Conservation (phyloP, 441 rosid species). For the Pelargonium cotyledonis region DNA sequence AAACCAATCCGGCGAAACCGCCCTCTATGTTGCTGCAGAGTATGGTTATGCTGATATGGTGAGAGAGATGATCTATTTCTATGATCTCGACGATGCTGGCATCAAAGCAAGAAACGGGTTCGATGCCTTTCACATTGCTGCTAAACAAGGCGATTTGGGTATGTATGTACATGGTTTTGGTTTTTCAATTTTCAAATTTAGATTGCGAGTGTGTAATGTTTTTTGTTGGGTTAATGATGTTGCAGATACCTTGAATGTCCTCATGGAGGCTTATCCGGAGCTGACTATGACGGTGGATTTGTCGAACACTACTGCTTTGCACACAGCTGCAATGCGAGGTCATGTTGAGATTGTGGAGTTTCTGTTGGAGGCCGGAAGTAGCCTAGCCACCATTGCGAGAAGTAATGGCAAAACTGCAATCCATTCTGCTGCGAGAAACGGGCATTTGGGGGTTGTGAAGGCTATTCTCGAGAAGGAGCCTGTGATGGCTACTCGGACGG, state of each 20-base stretch:
- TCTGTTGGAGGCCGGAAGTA: constrained; percentile 20
- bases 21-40: constrained; percentile 80
- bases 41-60: constrained; percentile 65
- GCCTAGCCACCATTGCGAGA: constrained; percentile 19
- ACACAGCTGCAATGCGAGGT: constrained; percentile 26
- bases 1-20: constrained; percentile 83
- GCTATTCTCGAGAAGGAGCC: constrained; percentile 20
- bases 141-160: constrained; percentile 91
- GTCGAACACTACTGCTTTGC: constrained; percentile 22
- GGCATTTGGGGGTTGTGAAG: constrained; percentile 20
- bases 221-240: background rate
- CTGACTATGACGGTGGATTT: constrained; percentile 26
- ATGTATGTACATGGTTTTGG: constrained; percentile 3
- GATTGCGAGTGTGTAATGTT: background rate
- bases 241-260: constrained; percentile 18
- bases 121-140: constrained; percentile 93
- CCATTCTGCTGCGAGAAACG: constrained; percentile 27
- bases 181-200: background rate
- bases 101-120: constrained; percentile 89
- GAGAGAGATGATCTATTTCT: constrained; percentile 63
- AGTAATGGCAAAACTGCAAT: constrained; percentile 25
- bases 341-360: constrained; percentile 19
- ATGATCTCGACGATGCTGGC: constrained; percentile 61
- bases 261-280: constrained; percentile 24
- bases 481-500: constrained; percentile 13